Evolutionary conservation across 768 basidiomycete genomes (phyloP), one percentile per base, ranked within the genome.

Genomic region (Lactarius indigo): DNA sequence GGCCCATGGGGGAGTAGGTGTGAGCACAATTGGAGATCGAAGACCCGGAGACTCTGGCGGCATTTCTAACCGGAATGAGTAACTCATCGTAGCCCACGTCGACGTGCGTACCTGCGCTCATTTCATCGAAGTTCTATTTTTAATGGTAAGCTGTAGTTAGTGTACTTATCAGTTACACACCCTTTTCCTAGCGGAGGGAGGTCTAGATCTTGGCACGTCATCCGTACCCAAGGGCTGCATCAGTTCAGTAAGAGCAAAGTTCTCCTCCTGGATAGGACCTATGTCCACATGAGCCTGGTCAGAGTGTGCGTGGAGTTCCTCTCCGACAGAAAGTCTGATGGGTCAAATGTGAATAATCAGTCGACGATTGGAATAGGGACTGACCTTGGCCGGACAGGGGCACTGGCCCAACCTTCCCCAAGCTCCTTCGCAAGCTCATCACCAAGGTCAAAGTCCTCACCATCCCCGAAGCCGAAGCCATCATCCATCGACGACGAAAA

Each of bases 361-460:
- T 55, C 20, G 1, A 13, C 0, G 5, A 15, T n/a, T 9, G 33
- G 35, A 39, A 28, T 50, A 44, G 31, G 18, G 10, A 60, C 52
- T 23, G 26, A 64, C 66, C 41, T 57, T 15, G 42, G 31, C 77
- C 76, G 55, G 77, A 79, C 26, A 65, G 73, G 23, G 13, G 57
- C 56, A 17, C 64, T 63, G 20, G 81, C 85, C 90, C 91, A 92
- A 28, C 81, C 86, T 71, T 86, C 85, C 35, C 90, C 91, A 3
- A 93, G 79, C 71, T 93, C 91, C 68, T 80, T 82, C 9, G 88
- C 89, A 31, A 93, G 78, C 70, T 92, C 91, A 56, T 91, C 90
- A 4, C 87, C 89, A 20, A 92, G 75, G 26, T 82, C 86, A 28
- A 87, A 71, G 26, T 79, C 86, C 62, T 85, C 89, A 23, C 82